Percentiles rank a stretch among this genome's conserved stretches.
These are phyloP conservation scores for Rhododendron ferrugineum DNA, from an alignment of 148 eudicot species.

Conservation along the genomic window DNA sequence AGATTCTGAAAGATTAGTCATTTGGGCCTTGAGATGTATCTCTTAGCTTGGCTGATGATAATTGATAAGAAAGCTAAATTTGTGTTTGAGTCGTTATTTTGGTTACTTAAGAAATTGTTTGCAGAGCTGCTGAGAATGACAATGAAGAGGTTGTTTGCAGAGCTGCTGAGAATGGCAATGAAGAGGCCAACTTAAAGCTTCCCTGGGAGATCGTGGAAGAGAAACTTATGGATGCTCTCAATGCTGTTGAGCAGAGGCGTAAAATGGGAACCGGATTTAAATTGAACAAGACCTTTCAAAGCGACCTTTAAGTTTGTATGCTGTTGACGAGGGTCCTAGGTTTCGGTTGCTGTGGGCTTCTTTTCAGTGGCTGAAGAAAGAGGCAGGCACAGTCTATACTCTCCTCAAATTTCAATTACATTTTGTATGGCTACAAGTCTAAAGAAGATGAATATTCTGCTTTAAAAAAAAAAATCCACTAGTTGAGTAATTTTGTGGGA, in stretches of 20 bases:
- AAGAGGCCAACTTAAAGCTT: constrained; percentile 26
- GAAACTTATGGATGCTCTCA: constrained; percentile 62
- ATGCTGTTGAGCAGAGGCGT: constrained; percentile 39
- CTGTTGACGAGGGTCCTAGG: constrained; percentile 72
- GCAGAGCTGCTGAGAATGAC: constrained; percentile 38
- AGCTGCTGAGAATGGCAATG: constrained; percentile 29
- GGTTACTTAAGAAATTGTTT: constrained; percentile 11
- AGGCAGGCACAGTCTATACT: constrained; percentile 46
- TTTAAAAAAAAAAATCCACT: not conserved
- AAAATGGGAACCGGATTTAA: constrained; percentile 24
- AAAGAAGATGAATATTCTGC: not conserved
- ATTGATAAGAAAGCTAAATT: not conserved
- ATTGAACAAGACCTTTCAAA: constrained; percentile 30
- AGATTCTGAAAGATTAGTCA: not conserved
- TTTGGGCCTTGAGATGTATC: not conserved
- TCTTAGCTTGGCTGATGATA: constrained; percentile 5
- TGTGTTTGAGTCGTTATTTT: not conserved
- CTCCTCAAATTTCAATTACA: not conserved
- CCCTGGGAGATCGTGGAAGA: constrained; percentile 67
- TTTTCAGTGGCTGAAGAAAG: constrained; percentile 76
- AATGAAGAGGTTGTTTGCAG: constrained; percentile 40
- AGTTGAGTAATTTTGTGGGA: not conserved
- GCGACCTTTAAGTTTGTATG: constrained; percentile 67
- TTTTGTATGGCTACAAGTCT: not conserved
- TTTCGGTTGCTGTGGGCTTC: constrained; percentile 67